Base-by-base conservation (phyloP, 495 filamentous ascomycete genomes). In the Penicillium psychrofluorescens region DNA sequence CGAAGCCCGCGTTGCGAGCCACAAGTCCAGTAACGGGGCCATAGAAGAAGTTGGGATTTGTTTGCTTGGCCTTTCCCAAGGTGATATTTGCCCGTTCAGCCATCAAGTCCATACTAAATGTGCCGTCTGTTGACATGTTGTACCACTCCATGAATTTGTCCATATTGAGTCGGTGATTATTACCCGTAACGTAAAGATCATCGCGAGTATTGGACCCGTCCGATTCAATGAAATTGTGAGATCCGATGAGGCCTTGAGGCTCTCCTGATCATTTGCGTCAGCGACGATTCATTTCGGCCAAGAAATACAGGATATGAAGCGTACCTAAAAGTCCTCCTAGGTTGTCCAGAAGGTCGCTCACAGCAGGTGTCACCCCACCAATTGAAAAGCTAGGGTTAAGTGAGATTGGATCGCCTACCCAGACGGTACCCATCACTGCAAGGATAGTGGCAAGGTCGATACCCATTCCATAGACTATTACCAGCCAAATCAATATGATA, bases 191-290 rank as follows among this genome's bases (percentile, higher is more conserved):
- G 42, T 76, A 78, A 11, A 74, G 63, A 40, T 81, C 76, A 11
- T 68, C 67, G 10, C 72, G 68, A 0, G 74, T 76, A 8, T 77
- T 67, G 31, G 76, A 81, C 10, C 62, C 70, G 53, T 84, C 78
- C 6, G 63, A 50, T 56, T 82, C 78, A 50, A 74, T 74, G 29
- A 75, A 73, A 53, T 74, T 78, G 51, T 81, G 79, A 4, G 68
- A 75, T 38, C 72, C 72, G 35, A 62, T 65, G 6, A 82, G 57
- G 14, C 76, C 75, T 35, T 60, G 54, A 11, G 72, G 70, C 12
- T 57, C 47, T 27, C 61, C 61, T 64, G 33, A 2, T 22, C 22
- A 4, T 22, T 22, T 22, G 2, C 6, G 22, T 22, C 4, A 22
- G 22, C 22, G 22, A 6, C 2, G 6, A 3, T 22, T 22, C 4